These are phyloP conservation scores for Citrus hindsii DNA, from an alignment of 345 rosid genomes.

Conservation along the genomic window DNA sequence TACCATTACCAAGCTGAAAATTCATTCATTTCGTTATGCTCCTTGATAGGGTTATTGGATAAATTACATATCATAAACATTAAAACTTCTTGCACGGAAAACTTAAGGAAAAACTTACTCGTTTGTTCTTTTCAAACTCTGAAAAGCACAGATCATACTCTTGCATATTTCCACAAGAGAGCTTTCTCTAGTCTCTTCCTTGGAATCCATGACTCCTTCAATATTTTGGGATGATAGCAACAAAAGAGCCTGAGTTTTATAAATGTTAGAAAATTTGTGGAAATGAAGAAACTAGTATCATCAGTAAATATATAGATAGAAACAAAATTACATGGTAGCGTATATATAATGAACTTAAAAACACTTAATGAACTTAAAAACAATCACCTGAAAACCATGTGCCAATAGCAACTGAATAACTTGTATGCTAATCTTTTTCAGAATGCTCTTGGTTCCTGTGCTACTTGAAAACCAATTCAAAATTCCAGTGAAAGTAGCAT, in stretches of 20 bases:
- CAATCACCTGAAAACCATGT: slow-evolving; percentile 72
- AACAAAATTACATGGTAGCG: no score
- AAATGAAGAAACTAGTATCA: neutral
- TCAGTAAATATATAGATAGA: neutral
- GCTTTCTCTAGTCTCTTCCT: slow-evolving; percentile 22
- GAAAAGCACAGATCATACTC: slow-evolving; percentile 52
- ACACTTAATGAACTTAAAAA: neutral
- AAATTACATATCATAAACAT: neutral
- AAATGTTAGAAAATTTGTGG: neutral
- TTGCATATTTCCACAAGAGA: slow-evolving; percentile 57
- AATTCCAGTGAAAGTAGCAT: slow-evolving; percentile 44
- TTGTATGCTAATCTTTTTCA: slow-evolving; percentile 50
- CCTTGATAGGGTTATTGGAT: neutral
- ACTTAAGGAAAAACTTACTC: slow-evolving; percentile 38
- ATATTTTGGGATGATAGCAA: slow-evolving; percentile 24
- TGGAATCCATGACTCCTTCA: slow-evolving; percentile 12
- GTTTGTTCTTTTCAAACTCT: slow-evolving; percentile 37
- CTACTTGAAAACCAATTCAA: slow-evolving; percentile 51
- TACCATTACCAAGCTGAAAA: neutral
- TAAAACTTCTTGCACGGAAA: neutral
- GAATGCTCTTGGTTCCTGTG: slow-evolving; percentile 38
- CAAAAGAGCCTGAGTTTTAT: slow-evolving; percentile 53
- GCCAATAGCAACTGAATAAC: slow-evolving; percentile 70
- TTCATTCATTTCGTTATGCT: no score
- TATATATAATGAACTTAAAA: neutral